These are phyloP conservation scores for Filosporella fistucella DNA, from an alignment of 495 filamentous ascomycete genomes.

Conservation along the genomic window DNA sequence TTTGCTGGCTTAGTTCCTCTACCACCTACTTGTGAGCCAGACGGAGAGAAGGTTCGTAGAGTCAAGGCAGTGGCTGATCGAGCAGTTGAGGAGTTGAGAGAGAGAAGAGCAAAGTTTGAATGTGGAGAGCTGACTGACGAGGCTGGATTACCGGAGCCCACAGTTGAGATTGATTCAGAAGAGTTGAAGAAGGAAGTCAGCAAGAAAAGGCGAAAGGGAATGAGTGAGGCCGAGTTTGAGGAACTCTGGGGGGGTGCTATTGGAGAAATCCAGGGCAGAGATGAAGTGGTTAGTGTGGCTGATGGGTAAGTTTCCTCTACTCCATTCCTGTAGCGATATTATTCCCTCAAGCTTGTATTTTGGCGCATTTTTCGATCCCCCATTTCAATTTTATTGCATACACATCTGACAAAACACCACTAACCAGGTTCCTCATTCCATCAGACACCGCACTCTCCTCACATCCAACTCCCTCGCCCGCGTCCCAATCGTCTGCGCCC, in stretches of 20 bases:
- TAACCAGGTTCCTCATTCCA: conserved; percentile 71
- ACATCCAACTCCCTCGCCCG: conserved; percentile 78
- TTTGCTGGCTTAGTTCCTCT: conserved; percentile 78
- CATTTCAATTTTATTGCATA: conserved; percentile 3
- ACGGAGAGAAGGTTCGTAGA: conserved; percentile 83
- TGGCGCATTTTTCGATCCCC: conserved; percentile 27
- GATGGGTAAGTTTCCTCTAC: conserved; percentile 80
- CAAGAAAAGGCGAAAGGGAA: conserved; percentile 67
- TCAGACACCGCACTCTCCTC: conserved; percentile 65
- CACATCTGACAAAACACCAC: conserved; percentile 36
- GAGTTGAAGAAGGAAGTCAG: conserved; percentile 71
- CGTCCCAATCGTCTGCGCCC: conserved; percentile 79
- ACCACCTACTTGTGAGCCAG: conserved; percentile 90
- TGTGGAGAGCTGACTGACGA: conserved; percentile 72
- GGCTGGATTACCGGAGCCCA: conserved; percentile 50
- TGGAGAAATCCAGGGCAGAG: conserved; percentile 74
- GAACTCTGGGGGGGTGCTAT: conserved; percentile 85
- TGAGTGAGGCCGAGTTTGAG: conserved; percentile 86
- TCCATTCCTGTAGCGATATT: too few species aligned
- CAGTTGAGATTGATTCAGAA: conserved; percentile 65
- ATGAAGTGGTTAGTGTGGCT: conserved; percentile 69
- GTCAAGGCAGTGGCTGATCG: conserved; percentile 84
- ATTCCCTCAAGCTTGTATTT: conserved; percentile 21
- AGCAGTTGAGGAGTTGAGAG: conserved; percentile 81
- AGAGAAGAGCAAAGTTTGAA: conserved; percentile 82